Evolutionary conservation across 2,329 filamentous ascomycete species (phyloP), one percentile per base, ranked within the genome.

Genomic region (Westerdykella sp.): DNA sequence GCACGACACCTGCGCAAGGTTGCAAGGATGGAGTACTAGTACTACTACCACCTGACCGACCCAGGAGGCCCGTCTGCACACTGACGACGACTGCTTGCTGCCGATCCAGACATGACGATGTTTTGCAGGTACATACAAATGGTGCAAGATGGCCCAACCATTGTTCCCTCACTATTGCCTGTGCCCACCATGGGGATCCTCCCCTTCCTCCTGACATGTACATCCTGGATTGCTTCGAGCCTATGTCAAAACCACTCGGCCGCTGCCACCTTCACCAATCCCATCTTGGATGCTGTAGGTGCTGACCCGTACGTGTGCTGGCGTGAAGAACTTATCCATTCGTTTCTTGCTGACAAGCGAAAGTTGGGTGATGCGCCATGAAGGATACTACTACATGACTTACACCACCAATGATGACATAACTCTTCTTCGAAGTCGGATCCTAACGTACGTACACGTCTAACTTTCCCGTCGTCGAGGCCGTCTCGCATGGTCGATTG

Each of bases 331-430:
- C 14, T 4, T 11, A 34, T 21, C 13, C 7, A 18, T 12, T 21
- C 5, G 32, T 23, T 5, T 14, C 45, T 37, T 5, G 16, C 45
- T 37, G 13, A 41, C 48, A 35, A 46, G 21, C n/a, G 10, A 25
- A 12, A 69, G 66, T 34, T 73, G 69, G 66, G 66, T 73, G 16
- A 67, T 69, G 28, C 65, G 60, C 18, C 54, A 72, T 48, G 57
- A 63, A 30, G 64, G 55, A 30, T 69, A 65, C 46, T 73, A 73
- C 51, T 72, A 70, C 47, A 62, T 73, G 60, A 71, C 65, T 22
- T 73, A 70, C 45, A 70, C 69, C 1, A 73, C 68, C 37, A 67
- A 63, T 34, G 53, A 62, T 15, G 65, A 74, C 45, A 67, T 74
- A 40, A 71, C 68, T 0, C 60, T 74, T 7, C 58, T 69, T 16